phyloP scores from a whole-genome alignment of 495 filamentous ascomycete genomes.

The Delitschia confertaspora region DNA sequence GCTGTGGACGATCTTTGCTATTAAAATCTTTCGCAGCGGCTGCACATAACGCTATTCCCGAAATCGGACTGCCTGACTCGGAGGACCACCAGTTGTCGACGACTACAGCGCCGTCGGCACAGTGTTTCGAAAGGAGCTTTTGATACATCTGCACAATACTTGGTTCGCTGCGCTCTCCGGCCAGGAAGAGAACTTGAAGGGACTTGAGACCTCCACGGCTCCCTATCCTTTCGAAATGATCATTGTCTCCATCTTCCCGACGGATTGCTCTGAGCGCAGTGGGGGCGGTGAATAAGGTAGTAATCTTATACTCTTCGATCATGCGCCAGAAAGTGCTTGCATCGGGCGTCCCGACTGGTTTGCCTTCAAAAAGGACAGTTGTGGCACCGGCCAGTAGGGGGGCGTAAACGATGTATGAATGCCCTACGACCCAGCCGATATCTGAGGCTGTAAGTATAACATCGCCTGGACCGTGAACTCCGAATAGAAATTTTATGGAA shows the following conservation, averaged over 20 bases:
- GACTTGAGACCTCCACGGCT: slow-evolving; percentile 55
- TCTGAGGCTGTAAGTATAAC: slow-evolving; percentile 66
- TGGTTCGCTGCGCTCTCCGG: slow-evolving; percentile 83
- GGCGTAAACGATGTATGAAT: slow-evolving; percentile 58
- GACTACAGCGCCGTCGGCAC: slow-evolving; percentile 54
- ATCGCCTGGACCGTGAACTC: slow-evolving; percentile 68
- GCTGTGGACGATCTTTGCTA: slow-evolving; percentile 25
- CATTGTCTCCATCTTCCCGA: slow-evolving; percentile 70
- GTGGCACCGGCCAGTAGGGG: slow-evolving; percentile 77
- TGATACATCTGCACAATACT: slow-evolving; percentile 75
- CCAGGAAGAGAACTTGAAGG: slow-evolving; percentile 69
- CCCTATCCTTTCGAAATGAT: slow-evolving; percentile 51
- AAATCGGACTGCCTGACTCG: slow-evolving; percentile 83
- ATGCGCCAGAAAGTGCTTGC: slow-evolving; percentile 83
- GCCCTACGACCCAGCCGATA: slow-evolving; percentile 39
- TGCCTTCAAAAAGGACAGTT: slow-evolving; percentile 84
- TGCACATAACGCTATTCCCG: slow-evolving; percentile 62
- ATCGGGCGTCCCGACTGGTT: slow-evolving; percentile 82
- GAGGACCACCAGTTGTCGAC: slow-evolving; percentile 97
- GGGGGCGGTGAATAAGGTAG: slow-evolving; percentile 75
- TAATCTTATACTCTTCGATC: slow-evolving; percentile 74
- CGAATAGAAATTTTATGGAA: slow-evolving; percentile 69
- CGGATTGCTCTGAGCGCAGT: slow-evolving; percentile 81
- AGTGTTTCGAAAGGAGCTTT: slow-evolving; percentile 55
- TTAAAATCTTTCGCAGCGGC: slow-evolving; percentile 40